Base-by-base conservation (phyloP, 2,329 filamentous ascomycete genomes). In the Alternaria sp. region DNA sequence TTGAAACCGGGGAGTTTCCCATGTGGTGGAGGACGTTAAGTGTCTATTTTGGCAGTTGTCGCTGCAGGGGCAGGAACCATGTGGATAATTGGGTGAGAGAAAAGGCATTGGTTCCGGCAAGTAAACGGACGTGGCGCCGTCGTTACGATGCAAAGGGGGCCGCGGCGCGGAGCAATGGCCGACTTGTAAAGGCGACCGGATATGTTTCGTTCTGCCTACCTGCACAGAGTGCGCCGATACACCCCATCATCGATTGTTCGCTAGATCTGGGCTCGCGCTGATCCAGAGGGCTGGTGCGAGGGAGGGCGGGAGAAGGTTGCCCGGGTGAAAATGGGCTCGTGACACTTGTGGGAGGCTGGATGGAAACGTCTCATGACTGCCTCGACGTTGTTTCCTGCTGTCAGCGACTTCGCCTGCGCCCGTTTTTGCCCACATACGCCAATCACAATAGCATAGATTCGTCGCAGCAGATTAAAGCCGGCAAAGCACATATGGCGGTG, bases 401-500 rank as follows among this genome's bases (percentile, higher is more conserved):
- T 51, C 46, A 39, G 41, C 42, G 14, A 6, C 16, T 32, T 34
- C 44, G 11, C 26, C 36, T 26, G 26, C 39, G 28, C 52, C 51
- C 18, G 54, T 34, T 16, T 44, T 38, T 56, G 18, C 55, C 20
- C 12, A 30, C 32, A n/a, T 18, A 26, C 14, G 18, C 44, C 44
- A 44, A 56, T 55, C 52, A 56, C 30, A 48, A 30, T 46, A 56
- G 41, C 34, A 24, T 9, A 18, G 14, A 39, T 7, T 18, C 32
- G 38, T 49, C 20, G 28, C 44, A 39, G 47, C 26, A 18, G 12
- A 22, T 49, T n/a, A 54, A 51, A 34, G 39, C 53, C 57, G 53
- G 57, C 52, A 57, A 51, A 41, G 57, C 46, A 60, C 44, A 56
- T 51, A 44, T 44, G 53, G 57, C 57, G 57, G 57, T 60, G 57